Conservation (phyloP, 1,139 yeast genomes). For the Candida glucosophila region DNA sequence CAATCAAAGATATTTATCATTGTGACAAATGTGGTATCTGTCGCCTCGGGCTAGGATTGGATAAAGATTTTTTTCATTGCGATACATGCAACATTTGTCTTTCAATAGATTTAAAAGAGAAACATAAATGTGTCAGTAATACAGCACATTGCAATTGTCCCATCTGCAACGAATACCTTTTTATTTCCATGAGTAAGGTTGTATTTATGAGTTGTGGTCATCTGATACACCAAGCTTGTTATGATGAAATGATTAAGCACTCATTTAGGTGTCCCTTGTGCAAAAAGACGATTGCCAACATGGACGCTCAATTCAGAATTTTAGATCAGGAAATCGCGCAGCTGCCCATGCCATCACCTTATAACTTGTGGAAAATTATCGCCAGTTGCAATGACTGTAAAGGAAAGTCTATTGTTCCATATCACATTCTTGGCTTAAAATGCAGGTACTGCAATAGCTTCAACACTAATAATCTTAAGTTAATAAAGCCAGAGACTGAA, state of each 20-base stretch:
- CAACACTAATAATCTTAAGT: constrained; percentile 66
- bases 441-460: constrained; percentile 83
- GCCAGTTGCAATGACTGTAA: constrained; percentile 85
- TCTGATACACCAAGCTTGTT: constrained; percentile 82
- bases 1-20: constrained; percentile 75
- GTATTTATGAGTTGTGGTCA: constrained; percentile 95
- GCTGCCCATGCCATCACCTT: constrained; percentile 76
- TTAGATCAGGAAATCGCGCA: constrained; percentile 73
- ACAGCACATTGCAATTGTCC: constrained; percentile 91
- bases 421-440: constrained; percentile 79
- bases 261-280: constrained; percentile 90
- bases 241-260: constrained; percentile 68
- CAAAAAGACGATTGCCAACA: constrained; percentile 72
- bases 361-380: constrained; percentile 66
- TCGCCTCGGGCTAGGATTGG: constrained; percentile 79
- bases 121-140: constrained; percentile 77
- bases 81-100: constrained; percentile 86
- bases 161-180: constrained; percentile 85
- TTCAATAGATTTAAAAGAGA: constrained; percentile 66
- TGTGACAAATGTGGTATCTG: constrained; percentile 92
- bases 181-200: constrained; percentile 75
- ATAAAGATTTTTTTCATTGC: constrained; percentile 86
- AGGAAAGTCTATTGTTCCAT: constrained; percentile 67
- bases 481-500: constrained; percentile 50
- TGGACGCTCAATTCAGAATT: constrained; percentile 82